phyloP scores from a whole-genome alignment of 164 flowering plant species.

The Chimonanthus salicifolius region DNA sequence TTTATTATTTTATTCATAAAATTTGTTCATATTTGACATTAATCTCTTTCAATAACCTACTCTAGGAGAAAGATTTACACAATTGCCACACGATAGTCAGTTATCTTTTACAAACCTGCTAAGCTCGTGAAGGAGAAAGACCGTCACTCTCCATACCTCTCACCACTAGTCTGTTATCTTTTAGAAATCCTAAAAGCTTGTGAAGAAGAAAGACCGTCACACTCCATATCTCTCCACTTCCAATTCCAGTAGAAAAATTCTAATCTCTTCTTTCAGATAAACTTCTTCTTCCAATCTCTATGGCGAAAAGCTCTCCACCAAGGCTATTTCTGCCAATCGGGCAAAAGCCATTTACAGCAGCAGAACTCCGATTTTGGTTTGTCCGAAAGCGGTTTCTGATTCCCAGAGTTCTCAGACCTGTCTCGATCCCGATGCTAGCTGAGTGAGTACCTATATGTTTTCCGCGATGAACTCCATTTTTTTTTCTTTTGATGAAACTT shows the following conservation, averaged over 20 bases:
- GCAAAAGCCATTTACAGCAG: neutral
- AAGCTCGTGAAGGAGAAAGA: no score
- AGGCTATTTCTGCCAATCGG: neutral
- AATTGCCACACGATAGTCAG: no score
- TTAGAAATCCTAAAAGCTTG: no score
- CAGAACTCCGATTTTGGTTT: slow-evolving; percentile 36
- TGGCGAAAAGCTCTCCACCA: slow-evolving; percentile 28
- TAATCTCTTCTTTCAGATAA: slow-evolving; percentile 11
- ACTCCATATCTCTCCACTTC: neutral
- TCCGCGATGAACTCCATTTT: no score
- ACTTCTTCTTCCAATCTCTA: slow-evolving; percentile 32
- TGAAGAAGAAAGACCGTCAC: neutral
- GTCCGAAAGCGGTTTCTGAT: slow-evolving; percentile 82
- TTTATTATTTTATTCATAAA: no score
- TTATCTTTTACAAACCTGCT: no score
- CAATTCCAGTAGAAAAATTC: neutral
- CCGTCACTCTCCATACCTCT: no score
- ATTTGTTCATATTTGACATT: no score
- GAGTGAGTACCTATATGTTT: slow-evolving; percentile 25
- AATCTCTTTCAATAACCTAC: no score
- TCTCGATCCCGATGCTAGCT: slow-evolving; percentile 90
- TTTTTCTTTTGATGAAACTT: no score
- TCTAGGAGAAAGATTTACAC: no score
- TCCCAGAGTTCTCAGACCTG: slow-evolving; percentile 73
- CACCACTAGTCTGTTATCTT: no score